Base-by-base conservation (phyloP, 2,329 filamentous ascomycete species). In the Pyricularia sp. region DNA sequence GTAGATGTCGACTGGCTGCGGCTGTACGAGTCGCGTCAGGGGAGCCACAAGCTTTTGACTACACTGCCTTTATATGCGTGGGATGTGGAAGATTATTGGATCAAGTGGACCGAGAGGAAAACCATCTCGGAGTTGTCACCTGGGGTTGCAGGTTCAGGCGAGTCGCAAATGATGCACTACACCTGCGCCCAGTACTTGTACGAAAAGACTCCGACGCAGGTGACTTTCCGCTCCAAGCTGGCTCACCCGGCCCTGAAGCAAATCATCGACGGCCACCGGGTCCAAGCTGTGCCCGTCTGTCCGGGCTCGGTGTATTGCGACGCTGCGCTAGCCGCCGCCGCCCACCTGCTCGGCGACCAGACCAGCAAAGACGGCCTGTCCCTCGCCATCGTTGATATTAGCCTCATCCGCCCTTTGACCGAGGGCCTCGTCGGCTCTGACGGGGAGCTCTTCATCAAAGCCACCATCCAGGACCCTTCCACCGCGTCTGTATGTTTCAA, bases 61-160 rank as follows among this genome's bases (percentile, higher is more conserved):
- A 80, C 85, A n/a, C 79, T 93, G 4, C 90, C 90, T 1, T 83
- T 84, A 0, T 93, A 92, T 75, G 83, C 83, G 0, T 93, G 89
- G 75, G 88, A 92, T 75, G 80, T 86, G 71, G 92, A 92, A 81
- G 87, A 86, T 72, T 92, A 92, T 78, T 91, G 89, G 89, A 82
- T 91, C 20, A 86, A 88, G 74, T 91, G 91, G 12, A 17, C 12
- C 7, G 50, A 58, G 50, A 58, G 7, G 7, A 58, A 55, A 4
- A 14, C 36, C 14, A 7, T 14, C 36, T 42, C 14, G 36, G 17
- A 50, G 42, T 10, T 10, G 20, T 14, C 42, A 12, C 42, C 42
- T 3, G 42, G 10, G 20, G 12, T 14, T 12, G 42, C 11, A 10
- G 4, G 4, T 50, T n/a, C 36, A 17, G 17, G 36, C 36, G 42